Evolutionary conservation across 75 land plant genomes (phyloP), one percentile per base, ranked within the genome.

Genomic region (Cupressus sempervirens): DNA sequence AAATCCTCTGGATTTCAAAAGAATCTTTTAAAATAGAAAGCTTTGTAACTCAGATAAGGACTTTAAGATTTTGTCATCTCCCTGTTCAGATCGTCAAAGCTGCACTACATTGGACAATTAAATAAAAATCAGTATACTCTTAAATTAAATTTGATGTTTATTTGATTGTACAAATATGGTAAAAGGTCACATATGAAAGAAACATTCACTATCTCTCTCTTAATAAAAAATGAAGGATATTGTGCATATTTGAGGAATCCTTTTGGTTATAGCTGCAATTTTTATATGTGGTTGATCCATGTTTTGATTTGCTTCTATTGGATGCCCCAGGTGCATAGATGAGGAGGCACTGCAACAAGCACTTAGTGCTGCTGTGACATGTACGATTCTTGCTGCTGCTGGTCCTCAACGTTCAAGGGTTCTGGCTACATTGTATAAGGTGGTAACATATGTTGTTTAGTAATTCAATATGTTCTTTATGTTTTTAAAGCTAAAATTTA

Each of bases 321-420:
- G 81, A 43, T 84, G 16, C 34, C 85, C 29, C 35, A 96, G 98
- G 87, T 88, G 84, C 82, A 91, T 96, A 85, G 99, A 98, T 83
- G 99, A 98, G 82, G 97, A 96, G 15, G 99, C 96, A 84, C 84
- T 98, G 84, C 94, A 96, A 87, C 98, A 98, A 90, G 98, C 97
- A 40, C 93, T 98, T 58, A 93, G 92, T 86, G 98, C 99, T 83
- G 99, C 99, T 82, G 98, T 98, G 32, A 98, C 99, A 29, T 98
- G 99, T 86, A 98, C 99, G 41, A 98, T 98, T 77, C 87, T 98
- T 88, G 99, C 99, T 90, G 99, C 97, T 67, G 99, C 99, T 74
- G 99, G 99, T 79, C 99, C 99, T 16, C 99, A 96, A 82, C 91
- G 99, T n/a, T 96, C 99, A 53, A 94, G 99, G 48, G 97, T 98